Conservation (phyloP, 345 rosid genomes). For the Brassica incana region DNA sequence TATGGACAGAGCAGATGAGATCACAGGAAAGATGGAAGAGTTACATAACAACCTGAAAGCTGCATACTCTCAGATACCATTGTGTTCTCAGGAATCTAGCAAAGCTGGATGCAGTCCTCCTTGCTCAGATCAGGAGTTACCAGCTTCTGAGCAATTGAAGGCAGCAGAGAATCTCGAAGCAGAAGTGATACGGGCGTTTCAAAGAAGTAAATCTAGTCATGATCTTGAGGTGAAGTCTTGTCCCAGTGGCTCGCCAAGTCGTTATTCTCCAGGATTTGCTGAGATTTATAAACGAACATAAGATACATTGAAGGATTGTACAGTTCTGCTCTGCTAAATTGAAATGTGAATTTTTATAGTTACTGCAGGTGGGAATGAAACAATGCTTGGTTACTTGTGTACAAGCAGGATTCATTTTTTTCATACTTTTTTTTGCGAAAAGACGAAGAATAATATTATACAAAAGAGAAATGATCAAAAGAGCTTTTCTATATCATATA, state of each 20-base stretch:
- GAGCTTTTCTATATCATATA: constrained; percentile 4
- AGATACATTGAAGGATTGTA: constrained; percentile 15
- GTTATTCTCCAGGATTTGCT: constrained; percentile 18
- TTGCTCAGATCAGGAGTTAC: constrained; percentile 27
- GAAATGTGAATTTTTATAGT: constrained; percentile 24
- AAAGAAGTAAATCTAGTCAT: constrained; percentile 15
- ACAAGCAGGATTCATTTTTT: background rate
- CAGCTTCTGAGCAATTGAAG: constrained; percentile 34
- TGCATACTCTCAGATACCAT: constrained; percentile 73
- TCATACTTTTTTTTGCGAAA: background rate
- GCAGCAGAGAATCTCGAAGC: constrained; percentile 29
- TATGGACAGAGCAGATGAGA: constrained; percentile 82
- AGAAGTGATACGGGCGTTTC: background rate
- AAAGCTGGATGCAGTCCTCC: constrained; percentile 21
- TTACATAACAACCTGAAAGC: constrained; percentile 46
- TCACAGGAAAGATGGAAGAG: constrained; percentile 55
- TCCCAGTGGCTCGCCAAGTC: constrained; percentile 38
- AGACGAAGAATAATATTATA: constrained; percentile 5
- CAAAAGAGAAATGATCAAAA: constrained; percentile 2
- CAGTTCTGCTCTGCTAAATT: background rate
- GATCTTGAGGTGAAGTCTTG: constrained; percentile 37
- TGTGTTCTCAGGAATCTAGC: constrained; percentile 35
- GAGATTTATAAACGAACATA: constrained; percentile 36
- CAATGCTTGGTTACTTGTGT: constrained; percentile 18
- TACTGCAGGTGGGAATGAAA: constrained; percentile 23